phyloP scores from a whole-genome alignment of 2,329 filamentous ascomycete species.

The Arthrobotrys sphaeroides region DNA sequence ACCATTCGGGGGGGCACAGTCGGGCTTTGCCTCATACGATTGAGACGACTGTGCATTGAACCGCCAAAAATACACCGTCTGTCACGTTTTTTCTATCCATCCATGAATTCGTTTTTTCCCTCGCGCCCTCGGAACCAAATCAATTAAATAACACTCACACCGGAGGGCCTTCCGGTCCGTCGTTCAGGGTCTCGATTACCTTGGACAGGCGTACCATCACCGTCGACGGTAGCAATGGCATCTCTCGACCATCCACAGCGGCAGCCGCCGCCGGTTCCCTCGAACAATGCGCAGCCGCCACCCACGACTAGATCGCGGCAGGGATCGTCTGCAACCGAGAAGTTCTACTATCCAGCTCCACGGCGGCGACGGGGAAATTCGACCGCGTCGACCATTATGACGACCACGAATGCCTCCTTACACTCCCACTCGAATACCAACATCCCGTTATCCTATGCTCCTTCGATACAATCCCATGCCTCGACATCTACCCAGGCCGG shows the following conservation, averaged over 20 bases:
- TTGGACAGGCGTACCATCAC: slow-evolving; percentile 4
- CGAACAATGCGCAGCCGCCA: slow-evolving; percentile 28
- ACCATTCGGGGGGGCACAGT: slow-evolving; percentile 27
- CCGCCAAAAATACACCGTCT: slow-evolving; percentile 16
- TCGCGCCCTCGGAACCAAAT: slow-evolving; percentile 28
- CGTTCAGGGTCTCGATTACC: slow-evolving; percentile 22
- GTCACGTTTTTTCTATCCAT: slow-evolving; percentile 9
- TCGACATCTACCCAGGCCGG: slow-evolving; percentile 25
- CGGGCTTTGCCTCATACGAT: slow-evolving; percentile 23
- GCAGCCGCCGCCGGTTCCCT: slow-evolving; percentile 10
- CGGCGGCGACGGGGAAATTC: slow-evolving; percentile 51
- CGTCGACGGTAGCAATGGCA: slow-evolving; percentile 22
- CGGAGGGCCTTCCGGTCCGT: slow-evolving; percentile 1
- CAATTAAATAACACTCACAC: slow-evolving; percentile 16
- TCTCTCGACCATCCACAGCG: slow-evolving; percentile 36
- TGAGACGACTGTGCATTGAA: slow-evolving; percentile 16
- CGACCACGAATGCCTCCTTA: slow-evolving; percentile 41
- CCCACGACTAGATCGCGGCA: slow-evolving; percentile 44
- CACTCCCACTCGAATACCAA: slow-evolving; percentile 47
- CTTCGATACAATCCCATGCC: slow-evolving; percentile 44
- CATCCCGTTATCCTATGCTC: slow-evolving; percentile 43
- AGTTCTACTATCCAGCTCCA: slow-evolving; percentile 53
- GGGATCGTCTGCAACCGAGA: slow-evolving; percentile 52
- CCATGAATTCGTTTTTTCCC: slow-evolving; percentile 32
- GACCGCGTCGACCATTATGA: slow-evolving; percentile 45